Evolutionary conservation across 73 alveolate species (phyloP).

Genomic region (Paraurostyla sp.): DNA sequence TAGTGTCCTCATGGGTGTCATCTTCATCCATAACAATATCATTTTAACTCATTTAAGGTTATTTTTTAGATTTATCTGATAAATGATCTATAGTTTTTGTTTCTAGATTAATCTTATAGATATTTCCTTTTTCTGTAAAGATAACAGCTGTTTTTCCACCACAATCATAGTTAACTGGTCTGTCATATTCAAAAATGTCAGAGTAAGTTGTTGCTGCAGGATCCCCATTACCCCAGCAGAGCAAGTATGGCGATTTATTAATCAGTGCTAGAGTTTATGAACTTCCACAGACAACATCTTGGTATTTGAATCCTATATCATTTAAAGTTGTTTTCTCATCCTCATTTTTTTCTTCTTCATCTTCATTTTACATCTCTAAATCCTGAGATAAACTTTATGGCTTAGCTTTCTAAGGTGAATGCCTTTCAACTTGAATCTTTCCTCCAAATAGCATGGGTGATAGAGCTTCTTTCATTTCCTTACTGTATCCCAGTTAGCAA

Average conservation of each 20-base stretch:
- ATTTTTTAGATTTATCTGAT: background rate
- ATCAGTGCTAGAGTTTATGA: slow-evolving; percentile 37
- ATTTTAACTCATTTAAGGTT: background rate
- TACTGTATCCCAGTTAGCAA: slow-evolving; percentile 42
- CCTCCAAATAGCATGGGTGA: slow-evolving; percentile 56
- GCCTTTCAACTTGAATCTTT: background rate
- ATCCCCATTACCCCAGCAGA: slow-evolving; percentile 63
- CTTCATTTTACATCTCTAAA: background rate
- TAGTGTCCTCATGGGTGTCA: background rate
- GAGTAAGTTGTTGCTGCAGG: slow-evolving; percentile 51
- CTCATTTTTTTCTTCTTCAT: slow-evolving; percentile 10
- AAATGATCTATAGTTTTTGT: background rate
- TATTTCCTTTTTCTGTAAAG: slow-evolving; percentile 26
- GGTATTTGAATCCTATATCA: slow-evolving; percentile 50
- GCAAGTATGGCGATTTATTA: slow-evolving; percentile 37
- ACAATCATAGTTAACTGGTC: slow-evolving; percentile 33
- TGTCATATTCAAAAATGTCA: slow-evolving; percentile 39
- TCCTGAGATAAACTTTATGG: background rate
- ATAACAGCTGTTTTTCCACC: slow-evolving; percentile 46
- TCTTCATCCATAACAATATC: background rate
- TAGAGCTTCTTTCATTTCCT: slow-evolving; percentile 56
- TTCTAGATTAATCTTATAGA: slow-evolving; percentile 43
- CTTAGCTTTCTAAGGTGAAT: background rate
- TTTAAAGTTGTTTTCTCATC: background rate
- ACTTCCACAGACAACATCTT: slow-evolving; percentile 57